These are phyloP conservation scores for Kazachstania kunashirensis DNA, from an alignment of 805 yeast species.

Conservation along the genomic window DNA sequence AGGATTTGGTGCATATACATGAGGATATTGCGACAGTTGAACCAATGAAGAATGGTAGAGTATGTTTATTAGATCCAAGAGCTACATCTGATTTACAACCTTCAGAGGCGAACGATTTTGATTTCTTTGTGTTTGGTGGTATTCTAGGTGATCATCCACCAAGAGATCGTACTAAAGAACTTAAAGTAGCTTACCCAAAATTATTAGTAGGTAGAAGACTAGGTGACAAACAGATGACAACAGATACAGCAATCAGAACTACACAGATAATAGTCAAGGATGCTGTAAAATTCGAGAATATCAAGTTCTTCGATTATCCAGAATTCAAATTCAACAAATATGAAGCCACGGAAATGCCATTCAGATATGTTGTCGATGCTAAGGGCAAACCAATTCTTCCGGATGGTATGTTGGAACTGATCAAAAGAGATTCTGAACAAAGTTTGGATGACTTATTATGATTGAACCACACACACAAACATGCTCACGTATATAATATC, in stretches of 20 bases:
- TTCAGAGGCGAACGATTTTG: conserved; percentile 53
- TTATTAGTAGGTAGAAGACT: conserved; percentile 71
- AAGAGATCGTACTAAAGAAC: conserved; percentile 86
- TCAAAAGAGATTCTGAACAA: conserved; percentile 77
- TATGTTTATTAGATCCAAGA: conserved; percentile 84
- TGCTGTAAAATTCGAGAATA: conserved; percentile 51
- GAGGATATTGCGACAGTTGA: conserved; percentile 35
- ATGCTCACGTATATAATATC: too few species aligned
- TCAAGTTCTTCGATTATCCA: conserved; percentile 84
- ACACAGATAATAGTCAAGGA: conserved; percentile 70
- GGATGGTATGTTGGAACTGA: conserved; percentile 79
- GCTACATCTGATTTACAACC: conserved; percentile 70
- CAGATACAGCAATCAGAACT: conserved; percentile 93
- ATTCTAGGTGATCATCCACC: conserved; percentile 89
- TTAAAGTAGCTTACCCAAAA: conserved; percentile 62
- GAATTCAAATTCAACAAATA: conserved; percentile 79
- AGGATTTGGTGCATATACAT: conserved; percentile 47
- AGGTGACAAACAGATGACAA: conserved; percentile 89
- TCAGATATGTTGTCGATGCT: conserved; percentile 67
- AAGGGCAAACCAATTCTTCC: conserved; percentile 71
- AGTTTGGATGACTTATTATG: conserved; percentile 55
- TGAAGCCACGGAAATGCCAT: conserved; percentile 97
- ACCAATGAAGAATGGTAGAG: conserved; percentile 37
- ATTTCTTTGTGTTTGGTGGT: conserved; percentile 93
- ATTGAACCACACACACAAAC: too few species aligned